These are phyloP conservation scores for Telopea speciosissima DNA, from an alignment of 177 flowering plant genomes.

Conservation along the genomic window DNA sequence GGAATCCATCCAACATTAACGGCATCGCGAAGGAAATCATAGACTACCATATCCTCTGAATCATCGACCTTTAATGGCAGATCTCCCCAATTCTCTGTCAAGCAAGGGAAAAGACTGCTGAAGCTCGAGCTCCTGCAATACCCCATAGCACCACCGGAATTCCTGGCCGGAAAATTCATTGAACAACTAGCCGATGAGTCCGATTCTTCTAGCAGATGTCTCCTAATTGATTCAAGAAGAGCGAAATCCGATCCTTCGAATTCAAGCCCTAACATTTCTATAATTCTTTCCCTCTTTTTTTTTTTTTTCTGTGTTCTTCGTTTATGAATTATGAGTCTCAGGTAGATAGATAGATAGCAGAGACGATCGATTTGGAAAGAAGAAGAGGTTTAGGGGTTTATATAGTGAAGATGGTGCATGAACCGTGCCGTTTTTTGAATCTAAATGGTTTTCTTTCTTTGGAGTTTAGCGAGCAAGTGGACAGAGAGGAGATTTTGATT, in stretches of 20 bases:
- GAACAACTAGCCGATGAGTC: constrained; percentile 2
- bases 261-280: too few relatives aligned
- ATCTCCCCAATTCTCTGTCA: constrained; percentile 43
- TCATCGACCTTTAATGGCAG: constrained; percentile 41
- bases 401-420: too few relatives aligned
- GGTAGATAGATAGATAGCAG: too few relatives aligned
- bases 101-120: constrained; percentile 21
- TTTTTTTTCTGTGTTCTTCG: too few relatives aligned
- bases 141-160: background rate
- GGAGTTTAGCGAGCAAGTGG: too few relatives aligned
- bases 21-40: constrained; percentile 37
- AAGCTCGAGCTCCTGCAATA: constrained; percentile 20
- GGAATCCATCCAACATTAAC: constrained; percentile 39
- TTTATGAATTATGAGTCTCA: too few relatives aligned
- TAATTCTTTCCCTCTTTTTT: too few relatives aligned
- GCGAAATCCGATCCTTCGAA: constrained; percentile 7
- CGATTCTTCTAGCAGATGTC: constrained; percentile 29
- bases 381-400: too few relatives aligned
- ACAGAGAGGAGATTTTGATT: too few relatives aligned
- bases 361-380: too few relatives aligned
- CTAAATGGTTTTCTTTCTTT: too few relatives aligned
- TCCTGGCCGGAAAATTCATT: background rate
- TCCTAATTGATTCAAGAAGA: constrained; percentile 25
- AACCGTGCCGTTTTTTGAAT: too few relatives aligned
- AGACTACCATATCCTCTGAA: constrained; percentile 49